Evolutionary conservation across 2,329 filamentous ascomycete species (phyloP).

Genomic region (Ophiocordyceps polyrhachis-furcata): DNA sequence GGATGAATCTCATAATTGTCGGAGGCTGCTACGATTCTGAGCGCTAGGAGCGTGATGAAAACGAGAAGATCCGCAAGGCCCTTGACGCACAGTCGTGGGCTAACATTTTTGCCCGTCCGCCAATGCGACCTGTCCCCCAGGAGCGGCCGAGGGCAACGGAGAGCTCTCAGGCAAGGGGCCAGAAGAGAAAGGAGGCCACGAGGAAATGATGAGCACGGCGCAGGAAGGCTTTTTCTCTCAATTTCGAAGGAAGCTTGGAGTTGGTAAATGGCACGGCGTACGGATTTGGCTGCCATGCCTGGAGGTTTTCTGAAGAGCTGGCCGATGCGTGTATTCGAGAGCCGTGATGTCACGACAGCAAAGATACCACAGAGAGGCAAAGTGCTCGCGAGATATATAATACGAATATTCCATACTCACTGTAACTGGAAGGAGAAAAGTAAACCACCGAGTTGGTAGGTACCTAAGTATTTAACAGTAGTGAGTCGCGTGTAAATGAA

Average conservation of each 20-base stretch:
- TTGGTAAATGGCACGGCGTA: neutral
- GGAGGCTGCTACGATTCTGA: constrained; percentile 51
- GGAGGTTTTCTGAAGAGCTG: too few relatives aligned
- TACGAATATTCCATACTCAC: too few relatives aligned
- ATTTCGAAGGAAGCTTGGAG: neutral
- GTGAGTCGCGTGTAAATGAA: too few relatives aligned
- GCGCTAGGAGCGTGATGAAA: constrained; percentile 11
- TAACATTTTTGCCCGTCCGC: neutral
- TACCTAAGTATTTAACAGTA: too few relatives aligned
- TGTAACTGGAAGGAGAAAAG: too few relatives aligned
- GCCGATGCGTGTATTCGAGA: too few relatives aligned
- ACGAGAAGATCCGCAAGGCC: neutral
- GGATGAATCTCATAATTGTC: constrained; percentile 86
- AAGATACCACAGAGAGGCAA: too few relatives aligned
- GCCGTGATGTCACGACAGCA: too few relatives aligned
- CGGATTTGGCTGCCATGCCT: neutral
- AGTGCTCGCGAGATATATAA: too few relatives aligned
- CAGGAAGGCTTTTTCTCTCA: neutral
- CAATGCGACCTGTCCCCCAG: neutral
- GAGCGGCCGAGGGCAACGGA: neutral
- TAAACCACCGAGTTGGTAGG: too few relatives aligned
- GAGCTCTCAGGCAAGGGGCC: neutral
- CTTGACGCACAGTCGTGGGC: neutral
- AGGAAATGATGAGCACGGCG: neutral
- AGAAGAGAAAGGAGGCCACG: neutral